Conservation (phyloP, 345 rosid species). For the Sonneratia caseolaris region DNA sequence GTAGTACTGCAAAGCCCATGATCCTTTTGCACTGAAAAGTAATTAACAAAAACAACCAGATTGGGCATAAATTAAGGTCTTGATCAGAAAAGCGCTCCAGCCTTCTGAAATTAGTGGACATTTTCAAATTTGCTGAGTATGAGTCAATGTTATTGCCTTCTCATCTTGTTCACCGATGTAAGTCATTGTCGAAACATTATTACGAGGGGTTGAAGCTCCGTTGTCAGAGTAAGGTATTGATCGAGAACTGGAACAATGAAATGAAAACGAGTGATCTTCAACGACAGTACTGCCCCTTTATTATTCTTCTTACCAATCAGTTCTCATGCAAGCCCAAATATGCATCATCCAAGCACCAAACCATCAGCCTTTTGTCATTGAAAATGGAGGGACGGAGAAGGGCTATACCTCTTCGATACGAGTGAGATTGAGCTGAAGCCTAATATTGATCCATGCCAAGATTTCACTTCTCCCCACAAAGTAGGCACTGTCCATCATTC, state of each 20-base stretch:
- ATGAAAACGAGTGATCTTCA: neutral
- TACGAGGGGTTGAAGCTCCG: neutral
- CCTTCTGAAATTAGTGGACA: neutral
- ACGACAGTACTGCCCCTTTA: neutral
- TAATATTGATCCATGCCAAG: conserved; percentile 79
- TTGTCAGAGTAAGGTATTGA: no score
- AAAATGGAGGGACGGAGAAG: neutral
- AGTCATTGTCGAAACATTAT: neutral
- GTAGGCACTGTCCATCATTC: conserved; percentile 97
- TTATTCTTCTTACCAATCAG: no score
- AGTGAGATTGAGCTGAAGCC: conserved; percentile 83
- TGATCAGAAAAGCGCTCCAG: neutral
- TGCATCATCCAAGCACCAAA: neutral
- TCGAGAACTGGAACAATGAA: neutral
- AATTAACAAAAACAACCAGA: neutral
- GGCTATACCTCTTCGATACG: conserved; percentile 75
- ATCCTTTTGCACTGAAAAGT: neutral
- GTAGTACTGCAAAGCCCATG: neutral
- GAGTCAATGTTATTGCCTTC: neutral
- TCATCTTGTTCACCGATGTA: neutral
- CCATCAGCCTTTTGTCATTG: neutral
- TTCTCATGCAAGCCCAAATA: neutral
- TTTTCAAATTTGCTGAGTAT: neutral
- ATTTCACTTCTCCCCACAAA: conserved; percentile 96
- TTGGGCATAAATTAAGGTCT: no score